These are phyloP conservation scores for Globisporangium cystogenes DNA, from an alignment of 352 stramenopile genomes.

Conservation along the genomic window DNA sequence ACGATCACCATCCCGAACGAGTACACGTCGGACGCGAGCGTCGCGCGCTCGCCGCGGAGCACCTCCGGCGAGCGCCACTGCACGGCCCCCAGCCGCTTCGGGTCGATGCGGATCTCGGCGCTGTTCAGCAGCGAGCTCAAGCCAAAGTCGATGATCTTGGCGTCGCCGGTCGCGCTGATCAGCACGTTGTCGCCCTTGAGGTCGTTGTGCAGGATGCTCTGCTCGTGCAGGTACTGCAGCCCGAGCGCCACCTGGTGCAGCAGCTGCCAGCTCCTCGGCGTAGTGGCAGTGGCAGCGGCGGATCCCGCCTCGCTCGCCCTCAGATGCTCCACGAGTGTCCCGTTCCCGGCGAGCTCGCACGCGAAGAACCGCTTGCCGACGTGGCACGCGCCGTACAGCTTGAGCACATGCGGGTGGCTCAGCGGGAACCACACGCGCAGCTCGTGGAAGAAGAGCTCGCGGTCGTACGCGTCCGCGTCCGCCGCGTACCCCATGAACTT, in stretches of 20 bases:
- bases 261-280: not conserved
- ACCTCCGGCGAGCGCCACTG: constrained; percentile 2
- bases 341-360: constrained; percentile 3
- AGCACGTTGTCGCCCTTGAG: constrained; percentile 11
- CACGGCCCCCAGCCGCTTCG: not conserved
- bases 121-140: constrained; percentile 8
- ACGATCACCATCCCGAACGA: not conserved
- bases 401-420: constrained; percentile 4
- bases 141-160: constrained; percentile 10
- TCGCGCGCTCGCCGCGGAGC: not conserved
- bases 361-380: constrained; percentile 1
- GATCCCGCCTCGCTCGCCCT: not conserved
- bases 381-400: constrained; percentile 5
- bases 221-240: constrained; percentile 3
- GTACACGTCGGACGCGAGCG: not conserved
- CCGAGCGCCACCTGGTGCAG: not conserved
- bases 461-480: not conserved
- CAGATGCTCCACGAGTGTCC: not conserved
- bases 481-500: constrained; percentile 7
- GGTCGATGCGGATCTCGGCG: not conserved
- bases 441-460: constrained; percentile 6
- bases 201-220: constrained; percentile 4
- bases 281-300: too few relatives aligned
- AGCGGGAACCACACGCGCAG: constrained; percentile 8
- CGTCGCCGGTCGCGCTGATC: not conserved